Evolutionary conservation across 805 yeast genomes (phyloP), one percentile per base, ranked within the genome.

Genomic region (Candida ortonii): DNA sequence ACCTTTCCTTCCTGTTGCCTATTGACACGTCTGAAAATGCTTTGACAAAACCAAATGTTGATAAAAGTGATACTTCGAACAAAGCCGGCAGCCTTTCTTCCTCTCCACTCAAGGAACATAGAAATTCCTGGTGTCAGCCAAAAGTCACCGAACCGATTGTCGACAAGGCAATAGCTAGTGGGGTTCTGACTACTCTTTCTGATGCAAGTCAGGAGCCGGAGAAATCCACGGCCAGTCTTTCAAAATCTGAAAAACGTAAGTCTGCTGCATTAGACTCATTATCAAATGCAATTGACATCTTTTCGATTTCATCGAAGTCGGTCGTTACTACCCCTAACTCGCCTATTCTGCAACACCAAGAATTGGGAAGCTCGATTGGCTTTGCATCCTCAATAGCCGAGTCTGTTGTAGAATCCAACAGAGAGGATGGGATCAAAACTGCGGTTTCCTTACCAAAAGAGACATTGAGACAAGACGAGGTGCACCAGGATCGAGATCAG

Each of bases 231-330:
- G 17, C 35, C 7, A 18, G 11, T n/a, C 28, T 36, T 24, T 16
- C 47, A 10, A 46, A 47, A 16, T 41, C 52, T 2, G 59, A 56
- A 34, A 54, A 51, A 35, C 52, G 62, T 14, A 56, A 57, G 28
- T 55, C 62, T 7, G 51, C 55, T 25, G 62, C 61, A 1, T 31
- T 60, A 16, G 62, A 59, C 39, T 52, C 61, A 7, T 44, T 61
- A 16, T 52, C 61, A 4, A 54, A 46, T 39, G 63, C 64, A 1
- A 49, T 59, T 28, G 64, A 59, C 25, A 32, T 49, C 16, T 42
- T 53, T 28, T 49, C 60, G n/a, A 34, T 47, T 5, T 41, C 50
- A 2, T 44, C 54, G 3, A 49, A 38, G 25, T 41, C 50, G 7
- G 33, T 40, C 3, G 27, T 35, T 10, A 46, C 47, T 6, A 21